Conservation (phyloP, 2,329 filamentous ascomycete species). For the Fusarium chuoi region DNA sequence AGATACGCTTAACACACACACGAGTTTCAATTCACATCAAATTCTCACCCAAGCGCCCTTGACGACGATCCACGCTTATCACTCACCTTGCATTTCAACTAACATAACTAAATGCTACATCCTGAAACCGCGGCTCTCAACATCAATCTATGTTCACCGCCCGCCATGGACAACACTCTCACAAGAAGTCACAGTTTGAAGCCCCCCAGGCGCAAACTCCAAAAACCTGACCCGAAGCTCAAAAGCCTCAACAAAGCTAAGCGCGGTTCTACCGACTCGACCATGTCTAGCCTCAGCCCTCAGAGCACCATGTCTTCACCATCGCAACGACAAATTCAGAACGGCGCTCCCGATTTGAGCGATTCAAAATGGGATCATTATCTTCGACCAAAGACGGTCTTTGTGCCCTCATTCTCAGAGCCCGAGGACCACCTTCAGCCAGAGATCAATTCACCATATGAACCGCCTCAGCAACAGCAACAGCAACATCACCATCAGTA, state of each 20-base stretch:
- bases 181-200: constrained; percentile 37
- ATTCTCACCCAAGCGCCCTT: constrained; percentile 5
- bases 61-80: constrained; percentile 22
- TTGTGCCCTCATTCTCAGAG: constrained; percentile 32
- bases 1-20: neutral
- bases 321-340: constrained; percentile 32
- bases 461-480: neutral
- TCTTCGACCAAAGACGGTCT: constrained; percentile 38
- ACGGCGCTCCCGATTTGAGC: constrained; percentile 42
- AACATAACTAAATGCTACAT: constrained; percentile 28
- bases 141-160: constrained; percentile 7
- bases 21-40: neutral
- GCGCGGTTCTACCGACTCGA: constrained; percentile 43
- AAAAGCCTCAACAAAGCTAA: constrained; percentile 41
- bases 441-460: constrained; percentile 1
- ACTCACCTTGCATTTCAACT: constrained; percentile 1
- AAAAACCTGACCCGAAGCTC: constrained; percentile 46
- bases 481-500: neutral
- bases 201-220: constrained; percentile 45
- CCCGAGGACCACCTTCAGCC: constrained; percentile 21
- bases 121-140: constrained; percentile 15
- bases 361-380: constrained; percentile 46
- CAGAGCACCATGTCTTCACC: constrained; percentile 25
- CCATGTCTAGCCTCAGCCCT: constrained; percentile 33
- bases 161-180: constrained; percentile 20